These are phyloP conservation scores for Candida hungchunana DNA, from an alignment of 805 yeast species.

Conservation along the genomic window DNA sequence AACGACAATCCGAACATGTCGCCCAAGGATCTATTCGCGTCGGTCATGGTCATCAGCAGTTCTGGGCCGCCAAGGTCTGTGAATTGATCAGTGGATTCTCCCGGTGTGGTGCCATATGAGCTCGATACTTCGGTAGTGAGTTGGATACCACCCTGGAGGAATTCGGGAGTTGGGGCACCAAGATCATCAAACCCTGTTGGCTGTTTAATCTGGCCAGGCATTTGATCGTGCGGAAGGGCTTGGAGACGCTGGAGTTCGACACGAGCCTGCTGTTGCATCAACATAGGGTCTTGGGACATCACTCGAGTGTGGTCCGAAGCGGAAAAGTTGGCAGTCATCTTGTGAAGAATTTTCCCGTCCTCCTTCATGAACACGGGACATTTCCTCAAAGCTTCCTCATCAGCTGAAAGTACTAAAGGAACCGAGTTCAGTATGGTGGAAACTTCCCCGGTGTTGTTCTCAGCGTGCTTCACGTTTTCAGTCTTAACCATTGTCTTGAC, in stretches of 20 bases:
- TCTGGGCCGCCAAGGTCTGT: too few species aligned
- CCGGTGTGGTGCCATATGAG: too few species aligned
- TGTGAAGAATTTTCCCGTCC: constrained; percentile 11
- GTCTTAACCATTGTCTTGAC: constrained; percentile 23
- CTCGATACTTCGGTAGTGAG: constrained; percentile 1
- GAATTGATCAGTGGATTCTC: too few species aligned
- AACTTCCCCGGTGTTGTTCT: constrained; percentile 20
- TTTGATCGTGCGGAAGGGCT: too few species aligned
- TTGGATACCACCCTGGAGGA: not conserved
- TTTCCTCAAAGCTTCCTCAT: constrained; percentile 18
- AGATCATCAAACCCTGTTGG: not conserved
- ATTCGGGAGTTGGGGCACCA: not conserved
- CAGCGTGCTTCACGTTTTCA: constrained; percentile 20
- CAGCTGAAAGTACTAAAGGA: constrained; percentile 20
- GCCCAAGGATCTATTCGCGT: constrained; percentile 16
- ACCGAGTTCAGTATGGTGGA: constrained; percentile 23
- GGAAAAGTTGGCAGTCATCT: too few species aligned
- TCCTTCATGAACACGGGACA: constrained; percentile 14
- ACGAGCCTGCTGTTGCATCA: too few species aligned
- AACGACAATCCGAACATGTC: constrained; percentile 17
- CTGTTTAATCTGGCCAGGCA: too few species aligned
- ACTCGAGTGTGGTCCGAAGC: too few species aligned
- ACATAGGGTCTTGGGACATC: too few species aligned
- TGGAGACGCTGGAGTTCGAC: too few species aligned
- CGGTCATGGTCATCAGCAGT: constrained; percentile 13